phyloP scores from a whole-genome alignment of 2,329 filamentous ascomycete genomes.

The Ophiostoma sp. region DNA sequence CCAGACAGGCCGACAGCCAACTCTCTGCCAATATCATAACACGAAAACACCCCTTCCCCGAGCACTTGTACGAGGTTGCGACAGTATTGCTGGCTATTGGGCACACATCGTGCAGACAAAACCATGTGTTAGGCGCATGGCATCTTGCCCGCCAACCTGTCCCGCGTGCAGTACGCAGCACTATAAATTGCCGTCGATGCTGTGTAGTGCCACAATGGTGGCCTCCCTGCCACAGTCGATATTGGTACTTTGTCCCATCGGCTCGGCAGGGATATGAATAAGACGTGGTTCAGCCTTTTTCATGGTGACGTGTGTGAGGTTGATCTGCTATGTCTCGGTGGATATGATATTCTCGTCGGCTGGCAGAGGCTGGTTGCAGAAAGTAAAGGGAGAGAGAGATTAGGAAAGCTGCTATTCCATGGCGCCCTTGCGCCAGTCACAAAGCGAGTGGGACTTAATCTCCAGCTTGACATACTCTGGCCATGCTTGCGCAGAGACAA shows the following conservation, averaged over 20 bases:
- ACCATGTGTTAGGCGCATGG: too few relatives aligned
- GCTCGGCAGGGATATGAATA: not conserved
- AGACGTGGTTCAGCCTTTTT: too few relatives aligned
- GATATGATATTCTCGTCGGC: not conserved
- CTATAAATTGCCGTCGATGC: too few relatives aligned
- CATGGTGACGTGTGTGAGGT: not conserved
- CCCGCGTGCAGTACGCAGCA: too few relatives aligned
- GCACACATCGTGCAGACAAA: not conserved
- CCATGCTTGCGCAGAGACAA: too few relatives aligned
- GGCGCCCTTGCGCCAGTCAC: slow-evolving; percentile 2
- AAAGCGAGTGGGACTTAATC: not conserved
- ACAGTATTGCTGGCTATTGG: not conserved
- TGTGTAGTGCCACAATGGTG: too few relatives aligned
- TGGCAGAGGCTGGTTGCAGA: not conserved
- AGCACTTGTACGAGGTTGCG: not conserved
- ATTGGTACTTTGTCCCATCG: too few relatives aligned
- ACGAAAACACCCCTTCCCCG: not conserved
- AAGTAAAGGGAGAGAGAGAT: not conserved
- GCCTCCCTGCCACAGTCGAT: too few relatives aligned
- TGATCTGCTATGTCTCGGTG: not conserved
- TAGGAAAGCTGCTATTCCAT: not conserved
- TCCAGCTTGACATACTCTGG: not conserved
- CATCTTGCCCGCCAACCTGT: not conserved
- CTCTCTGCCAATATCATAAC: not conserved
- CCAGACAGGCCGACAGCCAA: not conserved